Evolutionary conservation across 441 rosid species (phyloP).

Genomic region (Breynia disticha): DNA sequence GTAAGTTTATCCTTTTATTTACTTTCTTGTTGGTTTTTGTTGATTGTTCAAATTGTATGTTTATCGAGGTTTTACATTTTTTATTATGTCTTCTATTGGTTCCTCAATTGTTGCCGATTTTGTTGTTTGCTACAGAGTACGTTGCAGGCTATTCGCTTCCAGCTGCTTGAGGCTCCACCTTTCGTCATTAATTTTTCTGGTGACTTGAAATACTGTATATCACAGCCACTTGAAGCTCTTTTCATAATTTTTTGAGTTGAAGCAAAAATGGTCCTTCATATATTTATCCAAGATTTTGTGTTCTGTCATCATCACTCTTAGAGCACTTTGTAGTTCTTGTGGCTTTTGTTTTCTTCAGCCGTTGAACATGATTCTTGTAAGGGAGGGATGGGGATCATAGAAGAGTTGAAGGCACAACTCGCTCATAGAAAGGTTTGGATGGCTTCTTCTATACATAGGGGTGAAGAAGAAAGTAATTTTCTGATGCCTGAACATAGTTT

Average conservation of each 20-base stretch:
- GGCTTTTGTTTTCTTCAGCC: constrained; percentile 22
- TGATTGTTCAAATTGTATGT: no score
- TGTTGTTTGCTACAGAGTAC: constrained; percentile 49
- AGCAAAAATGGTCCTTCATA: constrained; percentile 3
- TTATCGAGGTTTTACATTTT: constrained; percentile 10
- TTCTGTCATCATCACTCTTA: neutral
- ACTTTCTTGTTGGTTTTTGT: no score
- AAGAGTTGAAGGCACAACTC: constrained; percentile 51
- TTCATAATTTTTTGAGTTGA: constrained; percentile 9
- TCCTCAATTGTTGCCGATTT: constrained; percentile 8
- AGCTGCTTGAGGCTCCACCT: constrained; percentile 79
- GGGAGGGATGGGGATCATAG: constrained; percentile 29
- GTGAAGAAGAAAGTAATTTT: constrained; percentile 78
- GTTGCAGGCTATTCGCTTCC: constrained; percentile 68
- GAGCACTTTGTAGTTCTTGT: neutral
- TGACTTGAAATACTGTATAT: constrained; percentile 79
- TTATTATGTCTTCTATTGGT: constrained; percentile 6
- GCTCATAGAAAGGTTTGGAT: constrained; percentile 63
- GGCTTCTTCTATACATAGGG: constrained; percentile 87
- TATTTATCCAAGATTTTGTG: neutral
- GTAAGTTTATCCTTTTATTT: constrained; percentile 52
- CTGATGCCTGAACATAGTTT: constrained; percentile 7
- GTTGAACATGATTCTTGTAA: constrained; percentile 36
- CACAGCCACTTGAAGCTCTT: neutral
- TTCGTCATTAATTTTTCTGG: constrained; percentile 57